A percentile compares a stretch with the other conserved stretches of the same genome.
phyloP scores from a whole-genome alignment of 331 rosid genomes.

The Rhamnella rubrinervis region DNA sequence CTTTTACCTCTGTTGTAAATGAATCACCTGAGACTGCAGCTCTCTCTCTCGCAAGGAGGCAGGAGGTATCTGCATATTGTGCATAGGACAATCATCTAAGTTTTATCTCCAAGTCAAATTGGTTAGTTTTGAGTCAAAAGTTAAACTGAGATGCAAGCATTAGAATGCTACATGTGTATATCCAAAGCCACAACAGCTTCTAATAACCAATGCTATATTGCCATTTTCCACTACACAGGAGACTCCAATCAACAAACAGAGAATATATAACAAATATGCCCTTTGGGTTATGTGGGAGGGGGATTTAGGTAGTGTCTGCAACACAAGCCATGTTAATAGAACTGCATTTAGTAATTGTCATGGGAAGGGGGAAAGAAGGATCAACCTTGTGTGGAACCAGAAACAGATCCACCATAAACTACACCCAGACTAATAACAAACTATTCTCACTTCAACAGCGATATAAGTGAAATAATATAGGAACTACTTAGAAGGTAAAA shows the following conservation, averaged over 20 bases:
- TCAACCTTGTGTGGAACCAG: too few relatives aligned
- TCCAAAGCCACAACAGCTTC: too few relatives aligned
- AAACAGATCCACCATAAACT: conserved; percentile 2
- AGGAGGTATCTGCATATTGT: conserved; percentile 51
- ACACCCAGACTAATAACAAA: conserved; percentile 10
- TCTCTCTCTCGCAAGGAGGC: conserved; percentile 64
- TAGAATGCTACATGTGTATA: too few relatives aligned
- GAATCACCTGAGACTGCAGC: conserved; percentile 53
- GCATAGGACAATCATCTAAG: conserved; percentile 11
- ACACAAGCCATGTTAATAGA: neutral
- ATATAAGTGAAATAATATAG: too few relatives aligned
- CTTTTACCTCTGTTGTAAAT: conserved; percentile 79
- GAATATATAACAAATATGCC: too few relatives aligned
- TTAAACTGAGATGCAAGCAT: neutral
- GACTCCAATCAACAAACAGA: too few relatives aligned
- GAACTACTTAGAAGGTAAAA: neutral
- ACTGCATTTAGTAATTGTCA: neutral
- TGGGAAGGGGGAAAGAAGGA: neutral
- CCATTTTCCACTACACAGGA: too few relatives aligned
- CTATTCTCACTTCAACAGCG: too few relatives aligned
- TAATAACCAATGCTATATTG: too few relatives aligned
- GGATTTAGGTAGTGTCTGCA: too few relatives aligned
- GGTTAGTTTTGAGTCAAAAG: neutral
- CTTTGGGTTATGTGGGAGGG: too few relatives aligned
- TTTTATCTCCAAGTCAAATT: neutral